These are phyloP conservation scores for Catharanthus roseus DNA, from an alignment of 257 asterid genomes.

Conservation along the genomic window DNA sequence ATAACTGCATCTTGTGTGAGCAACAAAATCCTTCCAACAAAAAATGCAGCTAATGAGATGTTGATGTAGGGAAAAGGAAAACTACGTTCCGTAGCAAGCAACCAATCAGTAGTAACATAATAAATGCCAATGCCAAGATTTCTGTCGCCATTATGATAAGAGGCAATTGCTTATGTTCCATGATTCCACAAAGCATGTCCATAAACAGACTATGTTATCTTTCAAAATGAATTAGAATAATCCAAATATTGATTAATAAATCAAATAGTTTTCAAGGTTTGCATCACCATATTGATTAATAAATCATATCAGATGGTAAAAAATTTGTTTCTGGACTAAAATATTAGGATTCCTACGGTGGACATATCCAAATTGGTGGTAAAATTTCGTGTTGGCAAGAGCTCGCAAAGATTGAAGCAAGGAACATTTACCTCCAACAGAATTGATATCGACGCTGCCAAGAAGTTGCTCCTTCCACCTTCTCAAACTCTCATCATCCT, in stretches of 20 bases:
- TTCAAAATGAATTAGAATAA: background rate
- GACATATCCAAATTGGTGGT: background rate
- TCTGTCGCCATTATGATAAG: background rate
- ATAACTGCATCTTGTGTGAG: background rate
- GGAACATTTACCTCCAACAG: constrained; percentile 42
- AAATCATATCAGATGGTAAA: background rate
- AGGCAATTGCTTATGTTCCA: background rate
- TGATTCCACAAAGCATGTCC: background rate
- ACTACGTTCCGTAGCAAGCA: background rate
- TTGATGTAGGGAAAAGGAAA: background rate
- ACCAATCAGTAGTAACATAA: background rate
- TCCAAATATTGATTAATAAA: no score
- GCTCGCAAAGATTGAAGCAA: background rate
- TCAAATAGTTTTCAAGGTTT: background rate
- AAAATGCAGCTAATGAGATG: background rate
- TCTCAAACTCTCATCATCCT: constrained; percentile 76
- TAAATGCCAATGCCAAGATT: background rate
- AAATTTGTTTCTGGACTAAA: background rate
- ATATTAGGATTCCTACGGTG: background rate
- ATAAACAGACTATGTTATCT: background rate
- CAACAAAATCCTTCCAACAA: background rate
- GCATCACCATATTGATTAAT: background rate
- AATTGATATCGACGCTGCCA: constrained; percentile 52
- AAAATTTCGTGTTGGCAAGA: background rate
- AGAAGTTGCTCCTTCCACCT: constrained; percentile 76